Percentiles rank a stretch among this genome's conserved stretches.
Conservation (phyloP, 2,329 filamentous ascomycete species). For the Claviceps fusiformis region DNA sequence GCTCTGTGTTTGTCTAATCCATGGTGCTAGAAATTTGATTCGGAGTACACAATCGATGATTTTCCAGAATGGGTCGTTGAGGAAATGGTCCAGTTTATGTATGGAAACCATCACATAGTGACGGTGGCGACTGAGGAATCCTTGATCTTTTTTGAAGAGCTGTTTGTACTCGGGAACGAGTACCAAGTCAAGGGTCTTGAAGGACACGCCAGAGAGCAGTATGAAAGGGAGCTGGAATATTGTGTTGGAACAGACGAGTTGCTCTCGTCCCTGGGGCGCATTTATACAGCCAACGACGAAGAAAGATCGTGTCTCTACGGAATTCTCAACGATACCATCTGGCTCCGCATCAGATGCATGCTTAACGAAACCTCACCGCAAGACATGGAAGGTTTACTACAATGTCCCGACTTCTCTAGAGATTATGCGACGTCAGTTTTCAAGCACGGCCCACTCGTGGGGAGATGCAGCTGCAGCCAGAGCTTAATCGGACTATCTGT, state of each 20-base stretch:
- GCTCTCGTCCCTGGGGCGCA: background rate
- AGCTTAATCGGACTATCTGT: no score
- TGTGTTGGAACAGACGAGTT: fast-evolving
- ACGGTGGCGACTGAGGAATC: background rate
- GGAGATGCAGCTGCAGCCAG: no score
- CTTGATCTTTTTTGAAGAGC: background rate
- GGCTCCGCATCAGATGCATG: background rate
- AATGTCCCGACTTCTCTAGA: background rate
- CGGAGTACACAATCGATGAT: background rate
- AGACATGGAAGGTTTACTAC: background rate
- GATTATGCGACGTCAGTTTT: background rate
- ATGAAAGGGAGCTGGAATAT: fast-evolving
- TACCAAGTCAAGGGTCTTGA: background rate
- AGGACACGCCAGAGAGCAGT: background rate
- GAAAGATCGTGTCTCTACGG: no score
- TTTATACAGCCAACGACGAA: background rate
- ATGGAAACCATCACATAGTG: background rate
- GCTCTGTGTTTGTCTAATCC: no score
- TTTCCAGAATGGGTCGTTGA: background rate
- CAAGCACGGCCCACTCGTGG: no score
- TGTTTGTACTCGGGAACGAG: background rate
- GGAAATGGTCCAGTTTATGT: background rate
- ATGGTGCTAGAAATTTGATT: background rate
- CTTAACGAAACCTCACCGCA: no score
- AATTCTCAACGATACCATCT: background rate